Conservation (phyloP, 225 moss, liverwort and hornwort species). For the Pseudoscleropodium purum region DNA sequence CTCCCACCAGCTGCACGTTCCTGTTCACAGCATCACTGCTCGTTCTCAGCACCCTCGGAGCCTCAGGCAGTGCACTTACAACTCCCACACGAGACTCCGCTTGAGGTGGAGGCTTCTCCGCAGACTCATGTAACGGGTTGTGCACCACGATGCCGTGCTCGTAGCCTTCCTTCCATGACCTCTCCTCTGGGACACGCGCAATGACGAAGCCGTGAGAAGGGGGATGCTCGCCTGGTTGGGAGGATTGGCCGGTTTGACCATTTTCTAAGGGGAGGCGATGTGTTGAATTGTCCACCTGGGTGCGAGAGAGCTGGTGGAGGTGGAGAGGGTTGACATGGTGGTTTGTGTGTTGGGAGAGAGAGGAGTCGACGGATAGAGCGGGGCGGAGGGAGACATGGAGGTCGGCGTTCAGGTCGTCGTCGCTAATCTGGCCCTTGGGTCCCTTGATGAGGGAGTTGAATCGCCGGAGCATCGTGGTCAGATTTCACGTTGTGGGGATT, state of each 20-base stretch:
- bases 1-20: not conserved
- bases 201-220: not conserved
- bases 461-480: conserved; percentile 31
- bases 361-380: conserved; percentile 43
- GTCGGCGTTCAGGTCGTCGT: conserved; percentile 6
- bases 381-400: conserved; percentile 29
- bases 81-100: not conserved
- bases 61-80: not conserved
- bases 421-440: conserved; percentile 11
- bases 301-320: conserved; percentile 10
- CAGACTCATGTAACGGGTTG: not conserved
- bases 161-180: conserved; percentile 24
- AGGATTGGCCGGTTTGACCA: not conserved
- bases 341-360: conserved; percentile 1
- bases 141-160: conserved; percentile 1
- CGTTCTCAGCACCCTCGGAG: not conserved
- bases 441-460: conserved; percentile 61
- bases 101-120: not conserved
- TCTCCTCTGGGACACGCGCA: conserved; percentile 27
- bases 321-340: conserved; percentile 16
- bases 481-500: not conserved
- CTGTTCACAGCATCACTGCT: not conserved
- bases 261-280: not conserved
- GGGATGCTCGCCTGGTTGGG: not conserved
- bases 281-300: not conserved